phyloP scores from a whole-genome alignment of 2,329 filamentous ascomycete genomes.

The Alternaria sp. region DNA sequence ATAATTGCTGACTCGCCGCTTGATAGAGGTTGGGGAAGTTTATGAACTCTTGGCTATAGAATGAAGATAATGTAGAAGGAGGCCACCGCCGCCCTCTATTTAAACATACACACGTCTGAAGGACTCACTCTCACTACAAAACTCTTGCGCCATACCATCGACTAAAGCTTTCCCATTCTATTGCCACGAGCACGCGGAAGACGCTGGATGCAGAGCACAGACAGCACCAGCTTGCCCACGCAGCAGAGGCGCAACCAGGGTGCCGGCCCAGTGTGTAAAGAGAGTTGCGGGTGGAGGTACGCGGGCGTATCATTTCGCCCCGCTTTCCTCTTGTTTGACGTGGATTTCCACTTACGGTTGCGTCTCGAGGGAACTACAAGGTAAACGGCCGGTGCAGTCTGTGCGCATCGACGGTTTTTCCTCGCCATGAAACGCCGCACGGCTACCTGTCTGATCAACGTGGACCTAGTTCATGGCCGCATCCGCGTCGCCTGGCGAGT shows the following conservation, averaged over 20 bases:
- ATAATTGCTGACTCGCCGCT: not conserved
- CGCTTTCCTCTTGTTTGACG: not conserved
- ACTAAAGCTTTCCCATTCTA: no score
- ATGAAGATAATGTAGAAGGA: not conserved
- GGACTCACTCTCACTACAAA: not conserved
- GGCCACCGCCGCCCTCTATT: not conserved
- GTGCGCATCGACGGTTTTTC: no score
- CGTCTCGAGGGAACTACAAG: not conserved
- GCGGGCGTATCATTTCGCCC: not conserved
- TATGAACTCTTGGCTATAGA: not conserved
- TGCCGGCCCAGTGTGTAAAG: no score
- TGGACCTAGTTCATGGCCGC: not conserved
- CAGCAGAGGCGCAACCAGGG: not conserved
- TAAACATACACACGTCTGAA: not conserved
- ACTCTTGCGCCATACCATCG: no score
- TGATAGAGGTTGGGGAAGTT: no score
- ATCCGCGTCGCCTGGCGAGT: no score
- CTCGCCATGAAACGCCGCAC: not conserved
- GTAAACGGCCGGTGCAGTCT: no score
- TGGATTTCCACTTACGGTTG: not conserved
- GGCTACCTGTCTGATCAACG: no score
- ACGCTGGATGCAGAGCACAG: no score
- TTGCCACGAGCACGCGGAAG: no score
- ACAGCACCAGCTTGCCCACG: no score
- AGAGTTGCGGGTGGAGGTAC: no score